These are phyloP conservation scores for Picea glauca DNA, from an alignment of 75 land plant species.

Conservation along the genomic window DNA sequence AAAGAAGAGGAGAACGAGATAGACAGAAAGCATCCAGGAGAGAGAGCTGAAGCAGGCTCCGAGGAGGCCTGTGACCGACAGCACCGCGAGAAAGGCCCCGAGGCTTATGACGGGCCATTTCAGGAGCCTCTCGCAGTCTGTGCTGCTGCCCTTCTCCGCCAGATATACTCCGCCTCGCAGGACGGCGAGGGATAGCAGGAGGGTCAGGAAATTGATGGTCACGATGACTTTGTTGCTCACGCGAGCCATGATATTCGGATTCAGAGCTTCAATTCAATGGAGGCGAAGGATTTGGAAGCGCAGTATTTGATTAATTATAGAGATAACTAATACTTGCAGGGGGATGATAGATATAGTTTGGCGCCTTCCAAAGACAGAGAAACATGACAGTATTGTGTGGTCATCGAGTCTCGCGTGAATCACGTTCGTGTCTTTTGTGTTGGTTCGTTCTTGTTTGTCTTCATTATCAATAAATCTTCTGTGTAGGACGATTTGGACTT, in stretches of 20 bases:
- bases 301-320: too few relatives aligned
- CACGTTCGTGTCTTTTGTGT: too few relatives aligned
- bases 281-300: too few relatives aligned
- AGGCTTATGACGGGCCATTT: conserved; percentile 24
- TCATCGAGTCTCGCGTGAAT: too few relatives aligned
- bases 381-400: too few relatives aligned
- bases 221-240: conserved; percentile 25
- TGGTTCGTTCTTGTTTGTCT: too few relatives aligned
- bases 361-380: too few relatives aligned
- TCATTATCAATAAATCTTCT: too few relatives aligned
- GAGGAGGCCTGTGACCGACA: conserved; percentile 28
- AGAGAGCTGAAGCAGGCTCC: conserved; percentile 21
- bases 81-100: conserved; percentile 20
- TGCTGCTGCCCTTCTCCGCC: conserved; percentile 13
- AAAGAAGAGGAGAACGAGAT: conserved; percentile 21
- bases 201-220: conserved; percentile 22
- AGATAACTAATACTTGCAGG: too few relatives aligned
- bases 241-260: conserved; percentile 5
- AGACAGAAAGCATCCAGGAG: conserved; percentile 22
- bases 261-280: too few relatives aligned
- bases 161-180: conserved; percentile 31
- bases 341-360: too few relatives aligned
- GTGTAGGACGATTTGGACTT: too few relatives aligned
- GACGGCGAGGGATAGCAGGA: conserved; percentile 28
- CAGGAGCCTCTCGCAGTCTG: conserved; percentile 29